A percentile compares a stretch with the other conserved stretches of the same genome.
Evolutionary conservation across 2,329 filamentous ascomycete genomes (phyloP).

Genomic region (Xylaria sp.): DNA sequence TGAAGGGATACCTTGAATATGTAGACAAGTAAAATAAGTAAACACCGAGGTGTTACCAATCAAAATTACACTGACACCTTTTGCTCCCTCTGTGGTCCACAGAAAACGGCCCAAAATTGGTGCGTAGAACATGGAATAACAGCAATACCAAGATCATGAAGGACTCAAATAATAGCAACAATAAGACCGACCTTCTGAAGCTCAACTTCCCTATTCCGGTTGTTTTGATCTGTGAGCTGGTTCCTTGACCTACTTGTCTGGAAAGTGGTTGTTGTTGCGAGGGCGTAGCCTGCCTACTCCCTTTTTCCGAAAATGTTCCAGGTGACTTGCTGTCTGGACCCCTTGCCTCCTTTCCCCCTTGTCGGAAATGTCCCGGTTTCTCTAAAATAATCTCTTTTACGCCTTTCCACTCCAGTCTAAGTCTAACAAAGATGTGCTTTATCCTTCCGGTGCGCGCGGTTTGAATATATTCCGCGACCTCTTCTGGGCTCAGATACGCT

Average conservation of each 20-base stretch:
- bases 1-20: too few relatives aligned
- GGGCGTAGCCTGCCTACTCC: background rate
- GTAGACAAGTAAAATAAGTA: too few relatives aligned
- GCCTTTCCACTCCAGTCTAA: too few relatives aligned
- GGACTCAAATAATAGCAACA: too few relatives aligned
- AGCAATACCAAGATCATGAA: too few relatives aligned
- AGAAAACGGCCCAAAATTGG: too few relatives aligned
- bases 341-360: background rate
- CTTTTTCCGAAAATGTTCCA: background rate
- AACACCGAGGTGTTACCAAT: too few relatives aligned
- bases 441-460: background rate
- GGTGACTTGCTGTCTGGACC: background rate
- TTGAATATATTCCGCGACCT: background rate
- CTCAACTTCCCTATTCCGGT: background rate
- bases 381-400: background rate
- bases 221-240: background rate
- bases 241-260: background rate
- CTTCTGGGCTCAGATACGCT: background rate
- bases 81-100: too few relatives aligned
- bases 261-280: background rate
- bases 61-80: too few relatives aligned
- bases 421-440: background rate
- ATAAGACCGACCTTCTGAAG: too few relatives aligned
- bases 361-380: background rate
- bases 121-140: too few relatives aligned